Percentiles rank a stretch among this genome's conserved stretches.
phyloP scores from a whole-genome alignment of 75 land plant species.

The Pinus tabuliformis region DNA sequence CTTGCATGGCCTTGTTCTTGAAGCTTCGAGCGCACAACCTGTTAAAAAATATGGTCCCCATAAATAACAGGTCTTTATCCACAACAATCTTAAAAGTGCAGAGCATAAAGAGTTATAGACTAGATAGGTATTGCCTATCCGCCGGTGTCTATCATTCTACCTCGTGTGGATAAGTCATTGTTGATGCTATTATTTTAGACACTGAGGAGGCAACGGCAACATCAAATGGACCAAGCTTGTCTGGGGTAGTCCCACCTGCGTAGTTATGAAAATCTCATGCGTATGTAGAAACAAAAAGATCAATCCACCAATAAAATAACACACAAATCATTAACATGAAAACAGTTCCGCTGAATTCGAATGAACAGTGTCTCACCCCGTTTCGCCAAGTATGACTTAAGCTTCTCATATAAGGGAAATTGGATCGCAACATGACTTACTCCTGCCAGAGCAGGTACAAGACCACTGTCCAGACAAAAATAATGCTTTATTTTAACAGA shows the following conservation, averaged over 20 bases:
- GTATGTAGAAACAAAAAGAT: slow-evolving; percentile 1
- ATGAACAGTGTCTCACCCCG: slow-evolving; percentile 41
- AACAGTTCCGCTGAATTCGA: background rate
- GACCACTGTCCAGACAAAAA: slow-evolving; percentile 63
- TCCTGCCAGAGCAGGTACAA: slow-evolving; percentile 97
- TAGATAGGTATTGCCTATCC: background rate
- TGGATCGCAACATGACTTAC: slow-evolving; percentile 99
- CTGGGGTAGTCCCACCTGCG: slow-evolving; percentile 72
- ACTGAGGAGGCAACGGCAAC: slow-evolving; percentile 86
- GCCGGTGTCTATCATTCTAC: slow-evolving; percentile 25
- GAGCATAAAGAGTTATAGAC: background rate
- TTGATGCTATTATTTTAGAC: slow-evolving; percentile 83
- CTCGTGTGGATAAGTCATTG: slow-evolving; percentile 98
- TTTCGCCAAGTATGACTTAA: slow-evolving; percentile 73
- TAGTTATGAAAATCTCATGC: background rate
- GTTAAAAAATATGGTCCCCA: background rate
- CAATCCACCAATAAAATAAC: background rate
- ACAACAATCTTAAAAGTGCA: background rate
- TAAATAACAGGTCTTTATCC: no score
- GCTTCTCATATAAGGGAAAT: slow-evolving; percentile 92
- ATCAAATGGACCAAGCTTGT: slow-evolving; percentile 56
- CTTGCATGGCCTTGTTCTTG: slow-evolving; percentile 89
- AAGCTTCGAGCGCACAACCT: slow-evolving; percentile 90
- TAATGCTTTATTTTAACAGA: background rate
- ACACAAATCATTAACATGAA: background rate